These are phyloP conservation scores for Pholiota microspora DNA, from an alignment of 768 basidiomycete genomes.

Conservation along the genomic window DNA sequence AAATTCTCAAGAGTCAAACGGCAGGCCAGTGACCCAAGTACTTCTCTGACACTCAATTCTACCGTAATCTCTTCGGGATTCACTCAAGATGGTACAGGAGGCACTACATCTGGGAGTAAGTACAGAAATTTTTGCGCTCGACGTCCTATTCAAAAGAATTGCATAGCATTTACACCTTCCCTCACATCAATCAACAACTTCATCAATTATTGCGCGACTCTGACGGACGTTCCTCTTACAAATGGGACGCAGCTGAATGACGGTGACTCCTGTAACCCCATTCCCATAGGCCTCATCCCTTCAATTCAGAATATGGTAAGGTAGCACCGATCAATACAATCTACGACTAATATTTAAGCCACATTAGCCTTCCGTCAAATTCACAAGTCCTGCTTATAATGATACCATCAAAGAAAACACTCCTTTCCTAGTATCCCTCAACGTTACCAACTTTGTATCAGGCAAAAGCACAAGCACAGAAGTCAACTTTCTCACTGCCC, in stretches of 20 bases:
- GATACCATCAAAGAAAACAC: background rate
- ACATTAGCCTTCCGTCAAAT: background rate
- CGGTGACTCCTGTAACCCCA: background rate
- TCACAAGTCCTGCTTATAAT: constrained; percentile 1
- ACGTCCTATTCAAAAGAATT: background rate
- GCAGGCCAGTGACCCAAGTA: background rate
- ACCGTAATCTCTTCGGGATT: background rate
- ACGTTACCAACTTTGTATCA: constrained; percentile 8
- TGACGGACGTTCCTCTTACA: background rate
- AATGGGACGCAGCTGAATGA: background rate
- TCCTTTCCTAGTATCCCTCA: constrained; percentile 6
- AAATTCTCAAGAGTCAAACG: too few species aligned
- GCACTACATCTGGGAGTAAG: background rate
- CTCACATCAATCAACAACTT: background rate
- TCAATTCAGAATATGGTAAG: background rate
- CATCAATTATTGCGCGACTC: background rate
- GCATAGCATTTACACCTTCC: background rate
- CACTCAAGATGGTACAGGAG: background rate
- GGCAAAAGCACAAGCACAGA: constrained; percentile 5
- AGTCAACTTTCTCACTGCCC: constrained; percentile 10
- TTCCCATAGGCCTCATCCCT: background rate
- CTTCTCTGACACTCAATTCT: background rate
- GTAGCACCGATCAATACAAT: background rate
- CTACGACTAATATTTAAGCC: background rate
- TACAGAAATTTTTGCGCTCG: background rate